These are phyloP conservation scores for Coniochaeta sp. DNA, from an alignment of 2,329 filamentous ascomycete genomes.

Conservation along the genomic window DNA sequence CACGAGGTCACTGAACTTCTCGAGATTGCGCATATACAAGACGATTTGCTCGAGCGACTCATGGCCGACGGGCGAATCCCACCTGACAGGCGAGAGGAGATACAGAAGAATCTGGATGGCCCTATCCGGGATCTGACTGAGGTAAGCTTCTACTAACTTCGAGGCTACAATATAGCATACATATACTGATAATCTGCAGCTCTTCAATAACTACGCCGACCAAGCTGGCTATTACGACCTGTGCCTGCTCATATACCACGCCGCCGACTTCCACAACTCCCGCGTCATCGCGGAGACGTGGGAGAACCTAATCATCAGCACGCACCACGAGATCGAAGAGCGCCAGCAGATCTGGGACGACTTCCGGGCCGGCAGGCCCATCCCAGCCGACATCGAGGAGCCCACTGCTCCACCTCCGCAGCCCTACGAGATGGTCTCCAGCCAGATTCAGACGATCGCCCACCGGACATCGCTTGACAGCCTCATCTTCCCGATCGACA, in stretches of 20 bases:
- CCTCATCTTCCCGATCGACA: conserved; percentile 57
- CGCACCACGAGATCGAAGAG: conserved; percentile 50
- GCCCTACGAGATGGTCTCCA: conserved; percentile 65
- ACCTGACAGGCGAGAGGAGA: conserved; percentile 53
- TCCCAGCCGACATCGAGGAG: conserved; percentile 18
- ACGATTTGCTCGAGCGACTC: conserved; percentile 77
- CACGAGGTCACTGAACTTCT: conserved; percentile 81
- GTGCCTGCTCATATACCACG: conserved; percentile 85
- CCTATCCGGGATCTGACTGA: conserved; percentile 68
- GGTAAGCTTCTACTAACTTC: conserved; percentile 50
- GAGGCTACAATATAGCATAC: too few species aligned
- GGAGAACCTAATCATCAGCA: conserved; percentile 70
- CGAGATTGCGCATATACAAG: conserved; percentile 91
- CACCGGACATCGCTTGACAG: conserved; percentile 59
- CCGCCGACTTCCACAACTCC: conserved; percentile 83
- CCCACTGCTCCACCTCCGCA: conserved; percentile 34
- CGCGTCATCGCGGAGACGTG: conserved; percentile 80
- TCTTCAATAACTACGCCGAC: conserved; percentile 92
- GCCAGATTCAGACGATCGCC: conserved; percentile 56
- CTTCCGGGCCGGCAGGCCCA: conserved; percentile 32
- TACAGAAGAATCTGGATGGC: conserved; percentile 66
- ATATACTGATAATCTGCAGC: conserved; percentile 35
- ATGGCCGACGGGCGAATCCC: conserved; percentile 64
- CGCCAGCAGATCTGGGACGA: conserved; percentile 27
- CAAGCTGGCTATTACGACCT: conserved; percentile 85